These are phyloP conservation scores for Mycena crocata DNA, from an alignment of 768 basidiomycete species.

Conservation along the genomic window DNA sequence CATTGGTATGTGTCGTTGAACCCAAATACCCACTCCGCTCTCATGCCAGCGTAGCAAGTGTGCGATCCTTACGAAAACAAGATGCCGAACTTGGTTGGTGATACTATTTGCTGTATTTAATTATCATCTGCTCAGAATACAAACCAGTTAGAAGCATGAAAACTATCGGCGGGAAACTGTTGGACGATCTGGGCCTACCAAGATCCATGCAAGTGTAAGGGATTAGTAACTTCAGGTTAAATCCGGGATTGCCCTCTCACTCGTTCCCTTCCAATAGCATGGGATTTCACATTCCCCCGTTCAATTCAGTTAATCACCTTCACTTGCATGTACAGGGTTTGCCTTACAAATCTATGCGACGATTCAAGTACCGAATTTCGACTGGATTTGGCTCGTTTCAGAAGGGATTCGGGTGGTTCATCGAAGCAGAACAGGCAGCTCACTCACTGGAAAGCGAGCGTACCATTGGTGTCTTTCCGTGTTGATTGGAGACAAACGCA, in stretches of 20 bases:
- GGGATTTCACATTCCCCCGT: constrained; percentile 88
- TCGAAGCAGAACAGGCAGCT: constrained; percentile 68
- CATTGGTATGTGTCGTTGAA: constrained; percentile 51
- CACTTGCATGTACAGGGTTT: constrained; percentile 80
- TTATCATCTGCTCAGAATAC: neutral
- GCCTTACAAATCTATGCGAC: constrained; percentile 64
- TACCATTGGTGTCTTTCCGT: constrained; percentile 63
- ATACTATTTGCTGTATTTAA: too few relatives aligned
- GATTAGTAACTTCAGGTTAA: neutral
- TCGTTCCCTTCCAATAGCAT: constrained; percentile 63
- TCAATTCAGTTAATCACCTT: constrained; percentile 77
- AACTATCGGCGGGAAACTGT: constrained; percentile 60
- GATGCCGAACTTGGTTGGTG: constrained; percentile 64
- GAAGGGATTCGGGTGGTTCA: constrained; percentile 84
- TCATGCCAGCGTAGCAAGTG: constrained; percentile 57
- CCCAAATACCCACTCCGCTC: constrained; percentile 5
- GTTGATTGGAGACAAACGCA: constrained; percentile 42
- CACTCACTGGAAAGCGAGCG: constrained; percentile 67
- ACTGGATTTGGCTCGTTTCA: constrained; percentile 51
- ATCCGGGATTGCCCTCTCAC: constrained; percentile 13
- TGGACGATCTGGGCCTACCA: constrained; percentile 61
- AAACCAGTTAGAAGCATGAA: constrained; percentile 59
- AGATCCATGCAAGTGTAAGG: constrained; percentile 58
- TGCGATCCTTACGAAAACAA: constrained; percentile 55
- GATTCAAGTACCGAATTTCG: constrained; percentile 62